Percentiles rank a stretch among this genome's conserved stretches.
Evolutionary conservation across 148 eudicot species (phyloP).

Genomic region (Chenopodium quinoa): DNA sequence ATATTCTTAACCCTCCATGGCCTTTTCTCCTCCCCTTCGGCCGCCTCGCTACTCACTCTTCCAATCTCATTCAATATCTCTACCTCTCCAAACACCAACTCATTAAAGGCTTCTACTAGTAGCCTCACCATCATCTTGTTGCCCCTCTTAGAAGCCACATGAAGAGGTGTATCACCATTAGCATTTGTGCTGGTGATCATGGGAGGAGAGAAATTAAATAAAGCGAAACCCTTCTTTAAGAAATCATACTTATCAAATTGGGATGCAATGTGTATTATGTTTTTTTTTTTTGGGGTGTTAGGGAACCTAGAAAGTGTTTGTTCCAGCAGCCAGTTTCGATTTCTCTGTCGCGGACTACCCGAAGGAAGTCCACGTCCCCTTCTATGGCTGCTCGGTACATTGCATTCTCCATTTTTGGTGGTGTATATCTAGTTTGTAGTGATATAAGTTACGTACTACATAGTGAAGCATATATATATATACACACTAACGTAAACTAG

Average conservation of each 20-base stretch:
- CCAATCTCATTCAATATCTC: neutral
- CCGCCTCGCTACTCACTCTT: neutral
- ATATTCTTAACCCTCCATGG: conserved; percentile 16
- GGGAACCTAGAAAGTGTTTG: neutral
- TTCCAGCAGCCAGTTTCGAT: conserved; percentile 11
- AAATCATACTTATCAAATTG: neutral
- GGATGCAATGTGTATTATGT: conserved; percentile 13
- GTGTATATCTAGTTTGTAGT: neutral
- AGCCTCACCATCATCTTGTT: conserved; percentile 8
- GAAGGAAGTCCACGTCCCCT: conserved; percentile 5
- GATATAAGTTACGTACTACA: neutral
- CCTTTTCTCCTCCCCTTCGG: neutral
- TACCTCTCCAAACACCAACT: neutral
- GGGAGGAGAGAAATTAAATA: neutral
- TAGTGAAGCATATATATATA: neutral
- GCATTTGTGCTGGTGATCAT: neutral
- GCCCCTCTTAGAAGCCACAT: conserved; percentile 15
- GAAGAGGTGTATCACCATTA: conserved; percentile 18
- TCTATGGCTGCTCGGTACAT: conserved; percentile 1
- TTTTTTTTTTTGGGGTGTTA: conserved; percentile 10
- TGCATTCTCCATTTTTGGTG: neutral
- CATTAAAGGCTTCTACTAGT: conserved; percentile 5
- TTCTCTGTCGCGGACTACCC: neutral
- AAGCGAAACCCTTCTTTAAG: neutral
- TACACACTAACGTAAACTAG: neutral